Base-by-base conservation (phyloP, 83 land plant species). In the Diphasiastrum complanatum region DNA sequence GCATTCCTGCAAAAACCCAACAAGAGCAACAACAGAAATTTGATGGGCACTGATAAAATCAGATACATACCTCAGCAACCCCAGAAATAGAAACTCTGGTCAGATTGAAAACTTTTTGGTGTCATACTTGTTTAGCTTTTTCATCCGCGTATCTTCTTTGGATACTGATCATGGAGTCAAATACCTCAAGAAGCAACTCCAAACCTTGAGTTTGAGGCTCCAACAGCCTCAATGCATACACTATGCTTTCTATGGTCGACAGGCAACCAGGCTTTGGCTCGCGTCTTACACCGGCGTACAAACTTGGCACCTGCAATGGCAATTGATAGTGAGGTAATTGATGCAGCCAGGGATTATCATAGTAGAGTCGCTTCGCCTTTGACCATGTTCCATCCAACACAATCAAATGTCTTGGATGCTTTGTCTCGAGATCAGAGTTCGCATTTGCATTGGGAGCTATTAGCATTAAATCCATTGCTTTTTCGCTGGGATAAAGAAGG, bases 371-470 rank as follows among this genome's bases (percentile, higher is more conserved):
- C 64, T 55, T 82, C 5, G 97, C 97, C 78, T 91, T 91, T 0
- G 83, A 73, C 97, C 97, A 87, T 1, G 97, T 91, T 18, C 90
- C 97, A 50, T 91, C 97, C 73, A 87, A 69, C 34, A 91, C 85
- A 56, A 91, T 78, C 78, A 91, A 70, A 53, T 91, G 76, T 32
- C 72, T 76, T 33, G 79, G 79, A 30, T 74, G 60, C 49, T 73
- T 61, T 47, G 47, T 50, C 3, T 59, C 53, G n/a, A 55, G n/a
- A 5, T 33, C 65, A 23, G 28, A 46, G 19, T 45, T 34, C 30
- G 30, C 18, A n/a, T 25, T 4, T 18, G 34, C 0, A 6, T 43
- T 28, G 66, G 53, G 3, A 37, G 53, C 31, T 31, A 32, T 12
- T 2, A n/a, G 33, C n/a, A 30, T 19, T n/a, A 82, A 61, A 54